Evolutionary conservation across 78 protist genomes (phyloP).

Genomic region (Salpingoeca rosetta): DNA sequence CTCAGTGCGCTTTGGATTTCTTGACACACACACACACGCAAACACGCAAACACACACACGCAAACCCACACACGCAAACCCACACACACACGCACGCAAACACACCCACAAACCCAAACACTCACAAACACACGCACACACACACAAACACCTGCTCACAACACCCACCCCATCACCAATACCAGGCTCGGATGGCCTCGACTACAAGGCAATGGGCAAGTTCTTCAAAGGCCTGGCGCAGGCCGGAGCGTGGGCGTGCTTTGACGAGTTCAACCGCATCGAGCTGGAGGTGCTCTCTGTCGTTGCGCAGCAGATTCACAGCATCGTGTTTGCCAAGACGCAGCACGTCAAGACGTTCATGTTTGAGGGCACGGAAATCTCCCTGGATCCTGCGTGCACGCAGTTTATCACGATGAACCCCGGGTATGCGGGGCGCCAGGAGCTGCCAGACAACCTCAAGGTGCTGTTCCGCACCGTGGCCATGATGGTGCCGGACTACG

Average conservation of each 20-base stretch:
- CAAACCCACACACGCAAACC: too few species aligned
- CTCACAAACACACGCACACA: too few species aligned
- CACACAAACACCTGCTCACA: too few species aligned
- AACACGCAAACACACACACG: too few species aligned
- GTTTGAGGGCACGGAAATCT: constrained; percentile 42
- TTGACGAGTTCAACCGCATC: constrained; percentile 87
- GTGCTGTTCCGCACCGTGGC: constrained; percentile 78
- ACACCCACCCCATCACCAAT: too few species aligned
- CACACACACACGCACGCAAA: too few species aligned
- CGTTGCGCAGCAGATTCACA: constrained; percentile 66
- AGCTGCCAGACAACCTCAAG: constrained; percentile 64
- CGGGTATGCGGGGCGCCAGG: constrained; percentile 74
- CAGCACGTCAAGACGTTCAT: background rate
- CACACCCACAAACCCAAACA: too few species aligned
- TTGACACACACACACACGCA: too few species aligned
- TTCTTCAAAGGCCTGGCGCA: constrained; percentile 68
- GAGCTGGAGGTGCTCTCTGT: constrained; percentile 61
- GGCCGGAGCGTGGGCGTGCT: constrained; percentile 74
- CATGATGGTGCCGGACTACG: constrained; percentile 81
- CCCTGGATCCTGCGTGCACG: constrained; percentile 34
- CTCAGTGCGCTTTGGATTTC: too few species aligned
- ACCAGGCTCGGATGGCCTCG: constrained; percentile 62
- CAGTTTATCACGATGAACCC: constrained; percentile 86
- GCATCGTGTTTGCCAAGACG: constrained; percentile 50
- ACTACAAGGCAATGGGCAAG: constrained; percentile 46